Conservation (phyloP, 257 asterid species). For the Asclepias syriaca region DNA sequence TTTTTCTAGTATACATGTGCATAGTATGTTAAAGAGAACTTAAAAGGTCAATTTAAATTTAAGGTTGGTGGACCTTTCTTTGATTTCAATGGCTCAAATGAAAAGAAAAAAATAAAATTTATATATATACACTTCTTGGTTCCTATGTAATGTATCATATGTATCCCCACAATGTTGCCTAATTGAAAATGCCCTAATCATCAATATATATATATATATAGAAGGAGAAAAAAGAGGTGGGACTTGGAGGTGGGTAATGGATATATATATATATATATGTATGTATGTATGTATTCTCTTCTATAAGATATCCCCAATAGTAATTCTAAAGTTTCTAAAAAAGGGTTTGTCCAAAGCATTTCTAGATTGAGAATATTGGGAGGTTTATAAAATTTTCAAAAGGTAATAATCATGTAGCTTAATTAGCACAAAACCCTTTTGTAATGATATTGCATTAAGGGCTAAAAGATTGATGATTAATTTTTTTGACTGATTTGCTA, state of each 20-base stretch:
- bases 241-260: neutral
- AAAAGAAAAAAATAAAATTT: too few relatives aligned
- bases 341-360: neutral
- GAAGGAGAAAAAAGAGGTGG: slow-evolving; percentile 1
- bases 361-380: neutral
- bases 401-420: neutral
- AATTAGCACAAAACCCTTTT: neutral
- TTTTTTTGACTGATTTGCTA: slow-evolving; percentile 1
- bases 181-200: neutral
- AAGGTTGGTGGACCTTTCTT: slow-evolving; percentile 13
- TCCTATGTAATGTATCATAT: neutral
- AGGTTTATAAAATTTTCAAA: too few relatives aligned
- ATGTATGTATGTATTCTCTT: neutral
- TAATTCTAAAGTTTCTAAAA: neutral
- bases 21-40: slow-evolving; percentile 10
- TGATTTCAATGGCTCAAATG: neutral
- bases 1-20: neutral
- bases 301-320: neutral
- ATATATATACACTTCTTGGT: neutral
- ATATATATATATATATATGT: too few relatives aligned
- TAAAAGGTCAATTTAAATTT: slow-evolving; percentile 1
- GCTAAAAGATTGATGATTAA: neutral
- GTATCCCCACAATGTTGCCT: neutral
- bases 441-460: neutral
- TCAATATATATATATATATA: too few relatives aligned